These are phyloP conservation scores for Fusarium solani-melongenae DNA, from an alignment of 2,329 filamentous ascomycete species.

Conservation along the genomic window DNA sequence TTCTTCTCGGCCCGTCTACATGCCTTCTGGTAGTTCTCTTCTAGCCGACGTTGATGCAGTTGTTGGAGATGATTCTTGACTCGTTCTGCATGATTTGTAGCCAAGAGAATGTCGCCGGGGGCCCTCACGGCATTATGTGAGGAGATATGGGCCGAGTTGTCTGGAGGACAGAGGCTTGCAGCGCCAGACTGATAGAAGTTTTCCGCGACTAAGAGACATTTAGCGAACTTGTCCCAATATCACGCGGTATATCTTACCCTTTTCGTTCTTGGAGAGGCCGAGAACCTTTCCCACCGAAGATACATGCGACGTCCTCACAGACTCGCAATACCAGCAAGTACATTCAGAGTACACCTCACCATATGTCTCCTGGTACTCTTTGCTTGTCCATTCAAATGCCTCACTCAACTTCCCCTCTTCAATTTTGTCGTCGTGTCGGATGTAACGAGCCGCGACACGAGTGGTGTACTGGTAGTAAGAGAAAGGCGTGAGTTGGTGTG, in stretches of 20 bases:
- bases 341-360: slow-evolving; percentile 79
- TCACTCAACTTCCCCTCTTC: slow-evolving; percentile 72
- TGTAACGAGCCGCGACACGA: slow-evolving; percentile 63
- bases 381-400: slow-evolving; percentile 79
- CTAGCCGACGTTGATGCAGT: slow-evolving; percentile 49
- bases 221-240: background rate
- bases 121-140: slow-evolving; percentile 73
- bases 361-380: slow-evolving; percentile 73
- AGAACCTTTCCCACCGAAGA: slow-evolving; percentile 58
- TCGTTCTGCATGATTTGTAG: slow-evolving; percentile 7
- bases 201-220: slow-evolving; percentile 44
- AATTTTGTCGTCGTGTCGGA: slow-evolving; percentile 89
- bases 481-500: slow-evolving; percentile 76
- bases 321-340: slow-evolving; percentile 87
- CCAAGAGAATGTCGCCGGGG: slow-evolving; percentile 2
- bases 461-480: slow-evolving; percentile 71
- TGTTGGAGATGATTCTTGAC: slow-evolving; percentile 25
- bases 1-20: slow-evolving; percentile 60
- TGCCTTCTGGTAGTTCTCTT: slow-evolving; percentile 68
- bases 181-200: slow-evolving; percentile 60
- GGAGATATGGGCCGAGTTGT: slow-evolving; percentile 76
- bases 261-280: slow-evolving; percentile 58
- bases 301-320: slow-evolving; percentile 56
- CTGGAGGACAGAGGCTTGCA: slow-evolving; percentile 62
- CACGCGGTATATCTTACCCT: slow-evolving; percentile 44